phyloP scores from a whole-genome alignment of 495 filamentous ascomycete species.

The Cetradonia linearis region DNA sequence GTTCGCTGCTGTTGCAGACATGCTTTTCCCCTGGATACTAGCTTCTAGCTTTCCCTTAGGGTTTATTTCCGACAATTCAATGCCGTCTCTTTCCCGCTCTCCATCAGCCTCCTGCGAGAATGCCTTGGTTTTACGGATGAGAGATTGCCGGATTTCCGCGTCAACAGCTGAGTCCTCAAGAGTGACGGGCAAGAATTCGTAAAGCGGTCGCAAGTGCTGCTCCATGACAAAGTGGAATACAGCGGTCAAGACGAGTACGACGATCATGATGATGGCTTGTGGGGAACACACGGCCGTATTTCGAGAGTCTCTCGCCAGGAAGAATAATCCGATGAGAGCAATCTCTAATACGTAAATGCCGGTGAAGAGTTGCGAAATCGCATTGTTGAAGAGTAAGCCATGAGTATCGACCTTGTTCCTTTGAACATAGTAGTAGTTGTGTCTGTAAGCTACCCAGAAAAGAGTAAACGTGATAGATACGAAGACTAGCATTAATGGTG shows the following conservation, averaged over 20 bases:
- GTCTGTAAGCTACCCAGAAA: conserved; percentile 92
- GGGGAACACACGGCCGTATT: conserved; percentile 54
- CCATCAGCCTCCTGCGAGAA: conserved; percentile 23
- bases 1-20: conserved; percentile 19
- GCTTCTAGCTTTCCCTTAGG: conserved; percentile 18
- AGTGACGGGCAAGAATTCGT: conserved; percentile 85
- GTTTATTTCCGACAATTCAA: conserved; percentile 24
- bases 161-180: conserved; percentile 86
- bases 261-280: conserved; percentile 85
- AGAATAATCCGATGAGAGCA: conserved; percentile 85
- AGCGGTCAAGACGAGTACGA: conserved; percentile 60
- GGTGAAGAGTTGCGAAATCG: conserved; percentile 91
- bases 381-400: conserved; percentile 81
- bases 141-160: conserved; percentile 74
- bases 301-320: conserved; percentile 59
- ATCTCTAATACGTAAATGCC: conserved; percentile 93
- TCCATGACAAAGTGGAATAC: conserved; percentile 76
- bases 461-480: conserved; percentile 86
- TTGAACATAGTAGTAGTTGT: conserved; percentile 91
- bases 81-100: conserved; percentile 39
- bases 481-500: conserved; percentile 86
- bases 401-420: conserved; percentile 87
- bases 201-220: conserved; percentile 69
- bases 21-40: conserved; percentile 32
- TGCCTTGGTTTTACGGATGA: conserved; percentile 52